These are phyloP conservation scores for Nematocida parisii DNA, from an alignment of 371 early-diverging fungal genomes.

Conservation along the genomic window DNA sequence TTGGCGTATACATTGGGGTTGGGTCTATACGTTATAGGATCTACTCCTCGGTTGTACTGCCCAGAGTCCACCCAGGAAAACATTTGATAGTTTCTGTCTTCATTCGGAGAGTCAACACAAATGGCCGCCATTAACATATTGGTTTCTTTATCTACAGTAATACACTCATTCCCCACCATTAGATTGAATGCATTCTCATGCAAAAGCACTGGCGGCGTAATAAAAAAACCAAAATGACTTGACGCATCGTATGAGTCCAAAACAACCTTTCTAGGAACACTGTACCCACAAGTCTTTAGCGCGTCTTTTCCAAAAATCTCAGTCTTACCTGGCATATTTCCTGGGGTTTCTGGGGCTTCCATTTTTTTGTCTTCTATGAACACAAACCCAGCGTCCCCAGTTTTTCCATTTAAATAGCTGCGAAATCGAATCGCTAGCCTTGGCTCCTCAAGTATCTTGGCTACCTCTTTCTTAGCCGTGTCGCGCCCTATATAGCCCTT, in stretches of 20 bases:
- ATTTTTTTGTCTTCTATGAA: conserved; percentile 15
- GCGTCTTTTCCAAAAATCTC: not conserved
- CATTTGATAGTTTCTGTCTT: conserved; percentile 20
- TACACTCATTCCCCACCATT: conserved; percentile 2
- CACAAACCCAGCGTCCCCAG: conserved; percentile 15
- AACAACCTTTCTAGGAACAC: not conserved
- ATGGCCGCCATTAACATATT: not conserved
- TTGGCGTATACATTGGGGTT: conserved; percentile 13
- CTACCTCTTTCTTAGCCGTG: not conserved
- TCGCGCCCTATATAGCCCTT: conserved; percentile 26
- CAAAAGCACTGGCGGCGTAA: conserved; percentile 19
- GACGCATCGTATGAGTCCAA: conserved; percentile 17
- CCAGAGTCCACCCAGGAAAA: conserved; percentile 41
- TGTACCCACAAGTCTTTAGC: conserved; percentile 3
- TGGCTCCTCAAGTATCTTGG: conserved; percentile 4
- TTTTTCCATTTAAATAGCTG: not conserved
- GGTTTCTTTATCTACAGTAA: not conserved
- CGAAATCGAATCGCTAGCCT: not conserved
- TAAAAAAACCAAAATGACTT: not conserved
- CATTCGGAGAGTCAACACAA: not conserved
- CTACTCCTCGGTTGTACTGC: conserved; percentile 32
- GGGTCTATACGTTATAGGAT: conserved; percentile 27
- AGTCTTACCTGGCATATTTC: not conserved
- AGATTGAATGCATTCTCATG: conserved; percentile 40
- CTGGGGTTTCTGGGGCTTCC: not conserved